phyloP scores from a whole-genome alignment of 1,284 basidiomycete genomes.

The Coniferiporia weirii region DNA sequence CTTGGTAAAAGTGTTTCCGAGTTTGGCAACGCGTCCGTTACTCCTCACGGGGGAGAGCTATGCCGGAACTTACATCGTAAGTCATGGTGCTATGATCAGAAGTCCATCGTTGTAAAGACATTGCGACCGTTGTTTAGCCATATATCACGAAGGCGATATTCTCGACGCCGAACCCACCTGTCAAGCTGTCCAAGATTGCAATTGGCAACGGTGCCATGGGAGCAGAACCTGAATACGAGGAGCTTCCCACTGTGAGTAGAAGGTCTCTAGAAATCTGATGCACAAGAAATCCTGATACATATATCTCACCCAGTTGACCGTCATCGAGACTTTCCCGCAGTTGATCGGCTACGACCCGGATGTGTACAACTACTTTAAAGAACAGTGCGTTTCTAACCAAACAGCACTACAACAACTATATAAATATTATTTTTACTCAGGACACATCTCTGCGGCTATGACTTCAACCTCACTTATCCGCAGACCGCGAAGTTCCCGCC shows the following conservation, averaged over 20 bases:
- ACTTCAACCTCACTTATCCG: conserved; percentile 68
- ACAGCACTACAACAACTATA: background rate
- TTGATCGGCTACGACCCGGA: conserved; percentile 63
- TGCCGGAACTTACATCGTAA: conserved; percentile 59
- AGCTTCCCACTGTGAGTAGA: conserved; percentile 47
- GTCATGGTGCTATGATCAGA: conserved; percentile 18
- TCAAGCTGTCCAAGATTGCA: conserved; percentile 59
- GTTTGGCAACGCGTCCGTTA: conserved; percentile 53
- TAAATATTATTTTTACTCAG: conserved; percentile 30
- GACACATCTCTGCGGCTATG: conserved; percentile 54
- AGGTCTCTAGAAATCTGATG: background rate
- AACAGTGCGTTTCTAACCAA: conserved; percentile 44
- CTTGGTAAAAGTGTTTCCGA: conserved; percentile 62
- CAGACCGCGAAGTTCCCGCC: conserved; percentile 52
- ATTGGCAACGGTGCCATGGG: conserved; percentile 65
- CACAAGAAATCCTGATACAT: background rate
- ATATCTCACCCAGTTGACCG: conserved; percentile 36
- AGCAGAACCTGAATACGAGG: conserved; percentile 41
- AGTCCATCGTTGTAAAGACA: background rate
- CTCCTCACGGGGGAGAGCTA: conserved; percentile 63
- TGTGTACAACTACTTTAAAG: conserved; percentile 61
- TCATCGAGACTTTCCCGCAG: conserved; percentile 68
- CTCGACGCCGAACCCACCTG: conserved; percentile 53
- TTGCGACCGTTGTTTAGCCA: conserved; percentile 38
- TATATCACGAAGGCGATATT: conserved; percentile 71